A percentile compares a stretch with the other conserved stretches of the same genome.
Conservation (phyloP, 345 rosid species). For the Citrus reticulata region DNA sequence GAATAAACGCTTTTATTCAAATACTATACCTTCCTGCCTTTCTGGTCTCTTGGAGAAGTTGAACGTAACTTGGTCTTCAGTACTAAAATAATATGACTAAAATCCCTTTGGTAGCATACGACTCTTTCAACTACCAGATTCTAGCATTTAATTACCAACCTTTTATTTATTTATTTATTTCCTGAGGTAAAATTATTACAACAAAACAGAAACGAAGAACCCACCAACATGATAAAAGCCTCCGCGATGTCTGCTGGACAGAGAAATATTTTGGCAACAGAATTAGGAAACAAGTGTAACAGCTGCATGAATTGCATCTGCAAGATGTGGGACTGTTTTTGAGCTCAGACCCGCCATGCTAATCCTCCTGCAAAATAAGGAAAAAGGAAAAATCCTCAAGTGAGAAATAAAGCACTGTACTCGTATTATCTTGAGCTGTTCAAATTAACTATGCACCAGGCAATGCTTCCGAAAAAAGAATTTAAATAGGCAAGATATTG, state of each 20-base stretch:
- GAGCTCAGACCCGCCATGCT: conserved; percentile 82
- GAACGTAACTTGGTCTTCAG: no score
- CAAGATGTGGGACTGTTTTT: conserved; percentile 66
- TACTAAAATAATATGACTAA: no score
- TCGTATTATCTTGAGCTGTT: background rate
- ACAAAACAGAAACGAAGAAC: background rate
- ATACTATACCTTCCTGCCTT: no score
- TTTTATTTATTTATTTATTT: background rate
- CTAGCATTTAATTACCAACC: background rate
- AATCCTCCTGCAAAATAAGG: conserved; percentile 48
- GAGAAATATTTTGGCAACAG: background rate
- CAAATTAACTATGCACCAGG: background rate
- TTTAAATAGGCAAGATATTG: background rate
- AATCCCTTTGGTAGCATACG: background rate
- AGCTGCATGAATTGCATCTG: conserved; percentile 68
- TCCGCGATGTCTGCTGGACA: background rate
- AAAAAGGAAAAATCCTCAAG: background rate
- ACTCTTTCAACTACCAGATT: background rate
- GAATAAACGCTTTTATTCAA: no score
- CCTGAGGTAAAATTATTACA: background rate
- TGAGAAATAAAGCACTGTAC: background rate
- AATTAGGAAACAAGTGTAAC: conserved; percentile 32
- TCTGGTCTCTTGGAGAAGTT: no score
- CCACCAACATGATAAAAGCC: background rate
- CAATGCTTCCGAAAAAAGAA: background rate